Evolutionary conservation across 306 rosid genomes (phyloP).

Genomic region (Ormosia emarginata): DNA sequence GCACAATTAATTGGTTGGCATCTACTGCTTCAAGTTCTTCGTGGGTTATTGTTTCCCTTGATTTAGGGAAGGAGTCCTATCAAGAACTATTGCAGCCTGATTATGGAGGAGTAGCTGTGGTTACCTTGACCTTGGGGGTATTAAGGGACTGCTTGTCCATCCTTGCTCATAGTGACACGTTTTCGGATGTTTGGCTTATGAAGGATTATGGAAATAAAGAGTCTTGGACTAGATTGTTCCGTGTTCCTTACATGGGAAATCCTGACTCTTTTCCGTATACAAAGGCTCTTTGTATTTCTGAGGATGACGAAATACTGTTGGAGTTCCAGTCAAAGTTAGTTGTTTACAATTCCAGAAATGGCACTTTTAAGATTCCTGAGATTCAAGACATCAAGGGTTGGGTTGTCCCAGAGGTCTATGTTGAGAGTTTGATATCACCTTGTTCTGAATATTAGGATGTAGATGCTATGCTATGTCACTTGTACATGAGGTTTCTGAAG

Average conservation of each 20-base stretch:
- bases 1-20: constrained; percentile 35
- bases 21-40: background rate
- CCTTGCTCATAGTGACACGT: background rate
- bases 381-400: background rate
- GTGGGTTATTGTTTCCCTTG: constrained; percentile 24
- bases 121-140: background rate
- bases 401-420: background rate
- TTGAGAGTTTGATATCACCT: constrained; percentile 42
- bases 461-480: background rate
- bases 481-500: background rate
- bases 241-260: background rate
- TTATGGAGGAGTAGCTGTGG: background rate
- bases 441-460: background rate
- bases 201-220: constrained; percentile 33
- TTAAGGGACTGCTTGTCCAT: constrained; percentile 23
- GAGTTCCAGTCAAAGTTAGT: background rate
- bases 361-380: background rate
- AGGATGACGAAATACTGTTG: constrained; percentile 24
- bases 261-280: background rate
- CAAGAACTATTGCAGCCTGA: constrained; percentile 25
- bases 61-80: constrained; percentile 33
- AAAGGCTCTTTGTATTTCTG: background rate
- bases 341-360: constrained; percentile 20
- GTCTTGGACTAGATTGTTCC: constrained; percentile 34
- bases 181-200: constrained; percentile 32